Conservation (phyloP, 164 flowering plant species). For the Litsea cubeba region DNA sequence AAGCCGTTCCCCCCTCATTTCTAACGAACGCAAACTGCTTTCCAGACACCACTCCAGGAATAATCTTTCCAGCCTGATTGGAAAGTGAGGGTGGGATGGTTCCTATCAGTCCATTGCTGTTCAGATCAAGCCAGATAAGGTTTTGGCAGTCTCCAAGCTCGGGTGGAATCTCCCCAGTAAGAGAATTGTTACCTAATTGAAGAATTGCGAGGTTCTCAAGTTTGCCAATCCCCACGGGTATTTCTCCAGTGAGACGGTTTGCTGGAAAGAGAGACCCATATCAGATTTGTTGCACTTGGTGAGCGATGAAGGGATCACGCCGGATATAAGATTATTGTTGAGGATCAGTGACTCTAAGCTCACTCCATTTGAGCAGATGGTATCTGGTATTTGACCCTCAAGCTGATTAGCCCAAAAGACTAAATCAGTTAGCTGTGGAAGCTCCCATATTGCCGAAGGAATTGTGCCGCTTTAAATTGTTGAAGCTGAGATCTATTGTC, state of each 20-base stretch:
- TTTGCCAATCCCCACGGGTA: slow-evolving; percentile 60
- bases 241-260: slow-evolving; percentile 60
- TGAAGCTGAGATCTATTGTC: slow-evolving; percentile 74
- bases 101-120: slow-evolving; percentile 63
- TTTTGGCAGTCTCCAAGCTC: slow-evolving; percentile 58
- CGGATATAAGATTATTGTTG: slow-evolving; percentile 67
- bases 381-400: slow-evolving; percentile 60
- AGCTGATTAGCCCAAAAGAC: slow-evolving; percentile 82
- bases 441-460: slow-evolving; percentile 54
- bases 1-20: slow-evolving; percentile 77
- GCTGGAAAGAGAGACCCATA: slow-evolving; percentile 80
- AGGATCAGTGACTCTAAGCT: slow-evolving; percentile 68
- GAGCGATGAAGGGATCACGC: slow-evolving; percentile 57
- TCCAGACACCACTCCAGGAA: slow-evolving; percentile 60
- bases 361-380: slow-evolving; percentile 57
- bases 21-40: slow-evolving; percentile 81
- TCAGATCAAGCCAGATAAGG: slow-evolving; percentile 86
- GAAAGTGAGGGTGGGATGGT: slow-evolving; percentile 56
- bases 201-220: slow-evolving; percentile 63
- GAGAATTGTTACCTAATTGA: slow-evolving; percentile 76
- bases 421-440: slow-evolving; percentile 61
- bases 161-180: slow-evolving; percentile 60
- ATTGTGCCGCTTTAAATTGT: slow-evolving; percentile 49
- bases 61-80: slow-evolving; percentile 48
- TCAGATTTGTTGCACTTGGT: slow-evolving; percentile 52